Base-by-base conservation (phyloP, 2,329 filamentous ascomycete species). In the Diaporthe vaccinii region DNA sequence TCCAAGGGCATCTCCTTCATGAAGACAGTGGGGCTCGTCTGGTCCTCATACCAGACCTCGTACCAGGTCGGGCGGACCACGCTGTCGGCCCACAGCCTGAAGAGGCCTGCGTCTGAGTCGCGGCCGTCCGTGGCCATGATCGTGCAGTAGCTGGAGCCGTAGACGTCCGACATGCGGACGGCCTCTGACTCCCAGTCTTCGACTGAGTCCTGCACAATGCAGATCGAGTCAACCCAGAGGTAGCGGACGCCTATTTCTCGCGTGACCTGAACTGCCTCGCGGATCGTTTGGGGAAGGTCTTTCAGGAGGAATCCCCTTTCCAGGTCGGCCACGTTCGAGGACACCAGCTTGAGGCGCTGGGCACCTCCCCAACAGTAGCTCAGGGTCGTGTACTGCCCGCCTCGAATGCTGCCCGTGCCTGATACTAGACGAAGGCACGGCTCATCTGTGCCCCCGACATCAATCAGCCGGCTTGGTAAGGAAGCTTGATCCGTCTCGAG, bases 161-260 rank as follows among this genome's bases (percentile, higher is more conserved):
- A 59, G 0, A 39, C 31, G 34, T 39, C 57, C 20, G 57, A 39
- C 72, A 74, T 74, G 10, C 67, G 28, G 20, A 49, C 61, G 6
- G 72, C 72, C 49, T 69, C 72, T 44, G 22, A 20, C 34, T 34
- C 67, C 61, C 72, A 76, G 39, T 72, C 72, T 12, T 41, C 3
- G 7, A 46, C 34, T 8, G 55, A 59, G 36, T 76, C 61, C 46
- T 75, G 75, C 15, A 73, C 8, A 41, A 75, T 76, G 6, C 69
- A 70, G 15, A 75, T 25, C 28, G 73, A 76, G 46, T 73, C 51
- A 34, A 73, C 62, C 68, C 75, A 74, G 34, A 71, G 39, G 36
- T 71, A 71, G 22, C 41, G 22, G 25, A 73, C 36, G 15, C 34
- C 58, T 9, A 73, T n/a, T 20, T 41, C 41, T 36, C 46, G 44